These are phyloP conservation scores for Hemileccinum impolitum DNA, from an alignment of 768 basidiomycete species.

Conservation along the genomic window DNA sequence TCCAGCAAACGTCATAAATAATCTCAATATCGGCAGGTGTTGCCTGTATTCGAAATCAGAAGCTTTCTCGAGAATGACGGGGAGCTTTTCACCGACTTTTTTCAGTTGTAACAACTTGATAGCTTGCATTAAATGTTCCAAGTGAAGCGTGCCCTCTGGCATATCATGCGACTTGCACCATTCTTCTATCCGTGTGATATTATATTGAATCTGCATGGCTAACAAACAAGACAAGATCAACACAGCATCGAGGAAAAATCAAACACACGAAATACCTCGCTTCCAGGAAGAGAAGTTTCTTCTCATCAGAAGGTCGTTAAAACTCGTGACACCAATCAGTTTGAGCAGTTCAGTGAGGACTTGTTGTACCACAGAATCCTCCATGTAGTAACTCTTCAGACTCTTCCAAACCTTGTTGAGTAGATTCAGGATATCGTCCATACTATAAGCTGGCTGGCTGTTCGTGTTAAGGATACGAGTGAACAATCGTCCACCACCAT, in stretches of 20 bases:
- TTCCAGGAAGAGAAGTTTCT: slow-evolving; percentile 99
- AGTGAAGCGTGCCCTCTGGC: slow-evolving; percentile 96
- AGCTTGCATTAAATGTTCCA: slow-evolving; percentile 99
- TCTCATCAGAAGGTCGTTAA: slow-evolving; percentile 98
- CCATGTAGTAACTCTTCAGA: slow-evolving; percentile 97
- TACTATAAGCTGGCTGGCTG: slow-evolving; percentile 85
- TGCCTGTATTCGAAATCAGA: slow-evolving; percentile 47
- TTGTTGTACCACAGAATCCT: slow-evolving; percentile 94
- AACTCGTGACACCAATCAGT: slow-evolving; percentile 93
- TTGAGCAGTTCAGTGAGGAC: slow-evolving; percentile 93
- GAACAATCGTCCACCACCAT: slow-evolving; percentile 90
- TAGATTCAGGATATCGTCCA: slow-evolving; percentile 97
- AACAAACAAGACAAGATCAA: slow-evolving; percentile 5
- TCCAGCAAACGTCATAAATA: slow-evolving; percentile 99
- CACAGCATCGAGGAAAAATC: background rate
- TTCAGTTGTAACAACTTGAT: slow-evolving; percentile 97
- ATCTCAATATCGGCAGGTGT: slow-evolving; percentile 96
- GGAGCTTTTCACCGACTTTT: slow-evolving; percentile 56
- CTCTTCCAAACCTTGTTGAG: slow-evolving; percentile 98
- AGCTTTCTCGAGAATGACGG: slow-evolving; percentile 2
- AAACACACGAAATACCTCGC: slow-evolving; percentile 60
- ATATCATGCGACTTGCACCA: slow-evolving; percentile 99
- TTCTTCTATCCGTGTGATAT: slow-evolving; percentile 95
- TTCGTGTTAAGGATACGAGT: slow-evolving; percentile 87
- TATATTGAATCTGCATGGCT: slow-evolving; percentile 99